Evolutionary conservation across 208 protist genomes (phyloP), one percentile per base, ranked within the genome.

Genomic region (Herpetomonas samuelpessoai): DNA sequence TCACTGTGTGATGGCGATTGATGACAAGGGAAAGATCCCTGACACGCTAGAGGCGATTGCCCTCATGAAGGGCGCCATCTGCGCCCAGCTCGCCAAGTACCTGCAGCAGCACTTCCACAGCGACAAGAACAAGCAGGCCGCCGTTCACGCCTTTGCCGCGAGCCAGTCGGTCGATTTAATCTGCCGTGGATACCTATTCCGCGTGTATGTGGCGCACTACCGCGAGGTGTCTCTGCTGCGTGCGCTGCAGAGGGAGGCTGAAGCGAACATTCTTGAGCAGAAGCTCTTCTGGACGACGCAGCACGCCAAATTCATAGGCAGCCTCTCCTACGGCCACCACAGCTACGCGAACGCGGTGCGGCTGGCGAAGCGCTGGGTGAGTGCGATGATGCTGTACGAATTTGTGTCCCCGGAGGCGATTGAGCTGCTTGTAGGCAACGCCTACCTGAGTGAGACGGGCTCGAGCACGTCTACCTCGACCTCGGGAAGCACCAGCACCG

Each of bases 161-260:
- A 75, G 39, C 29, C 71, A 83, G 35, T 91, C 83, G 26, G 76
- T 93, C 21, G 89, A 95, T 59, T 68, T 95, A 30, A 83, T 92
- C 67, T 79, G 79, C 60, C 70, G 65, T 26, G 89, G 89, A 19
- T 92, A 85, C 62, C 73, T 95, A 38, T 92, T 95, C 61, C 85
- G 89, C n/a, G 61, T 95, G 10, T 93, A 90, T 62, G 62, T 93
- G 57, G 83, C 89, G 7, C 83, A 92, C 68, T 95, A 95, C 74
- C 85, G 86, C 56, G 85, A 95, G 49, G 75, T 93, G 3, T 91
- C 83, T 6, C 73, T 95, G 21, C 71, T 95, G 47, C 74, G 75
- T 24, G 79, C 86, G 2, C 63, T 95, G 57, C 68, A 90, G 71
- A 76, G 83, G 6, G 74, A 89, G 35, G 57, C 77, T 10, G 83